phyloP scores from a whole-genome alignment of 345 rosid species.

The Salix caprea region DNA sequence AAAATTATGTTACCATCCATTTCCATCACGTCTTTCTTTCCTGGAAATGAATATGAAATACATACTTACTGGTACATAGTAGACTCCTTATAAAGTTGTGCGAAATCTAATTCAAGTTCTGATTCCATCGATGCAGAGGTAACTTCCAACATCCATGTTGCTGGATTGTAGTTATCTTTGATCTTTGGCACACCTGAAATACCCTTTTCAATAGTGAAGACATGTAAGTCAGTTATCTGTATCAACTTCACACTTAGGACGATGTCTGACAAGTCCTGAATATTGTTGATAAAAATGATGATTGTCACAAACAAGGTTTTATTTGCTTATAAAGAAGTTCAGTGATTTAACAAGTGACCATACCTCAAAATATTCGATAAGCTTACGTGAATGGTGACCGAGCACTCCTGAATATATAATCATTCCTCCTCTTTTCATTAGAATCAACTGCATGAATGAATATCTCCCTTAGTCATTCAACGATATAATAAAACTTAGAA shows the following conservation, averaged over 20 bases:
- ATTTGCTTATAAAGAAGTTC: too few species aligned
- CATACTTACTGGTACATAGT: background rate
- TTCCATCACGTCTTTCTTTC: too few species aligned
- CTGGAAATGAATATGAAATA: too few species aligned
- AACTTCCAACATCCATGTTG: conserved; percentile 24
- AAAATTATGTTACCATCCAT: too few species aligned
- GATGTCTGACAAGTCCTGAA: too few species aligned
- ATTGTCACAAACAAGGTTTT: too few species aligned
- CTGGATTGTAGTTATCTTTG: conserved; percentile 1
- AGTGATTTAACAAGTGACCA: too few species aligned
- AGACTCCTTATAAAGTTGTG: conserved; percentile 4
- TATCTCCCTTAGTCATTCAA: too few species aligned
- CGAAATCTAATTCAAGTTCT: conserved; percentile 12
- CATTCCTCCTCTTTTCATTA: background rate
- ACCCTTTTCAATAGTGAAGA: background rate
- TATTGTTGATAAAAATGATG: too few species aligned
- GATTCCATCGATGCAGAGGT: conserved; percentile 12
- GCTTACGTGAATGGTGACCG: background rate
- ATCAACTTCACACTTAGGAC: too few species aligned
- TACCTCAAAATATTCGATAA: background rate
- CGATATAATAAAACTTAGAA: too few species aligned
- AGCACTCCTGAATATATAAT: background rate
- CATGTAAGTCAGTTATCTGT: too few species aligned
- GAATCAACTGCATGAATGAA: background rate
- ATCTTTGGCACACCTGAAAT: background rate